phyloP scores from a whole-genome alignment of 805 yeast genomes.

The Saturnispora silvae region DNA sequence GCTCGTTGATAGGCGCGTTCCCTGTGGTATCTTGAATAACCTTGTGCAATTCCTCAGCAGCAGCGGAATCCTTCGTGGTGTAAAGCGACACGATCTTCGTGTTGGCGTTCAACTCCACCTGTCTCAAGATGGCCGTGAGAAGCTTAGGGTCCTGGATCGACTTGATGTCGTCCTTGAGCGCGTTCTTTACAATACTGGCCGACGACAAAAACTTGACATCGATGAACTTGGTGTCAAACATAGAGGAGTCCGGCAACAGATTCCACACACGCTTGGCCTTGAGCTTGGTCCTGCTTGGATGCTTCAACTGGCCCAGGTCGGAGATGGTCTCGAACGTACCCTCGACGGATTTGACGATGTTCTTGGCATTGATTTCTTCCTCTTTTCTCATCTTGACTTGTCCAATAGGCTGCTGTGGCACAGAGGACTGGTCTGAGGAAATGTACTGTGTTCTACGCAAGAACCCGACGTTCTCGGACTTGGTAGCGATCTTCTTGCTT shows the following conservation, averaged over 20 bases:
- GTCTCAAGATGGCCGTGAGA: conserved; percentile 59
- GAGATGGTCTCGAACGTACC: conserved; percentile 51
- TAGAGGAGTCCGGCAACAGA: conserved; percentile 81
- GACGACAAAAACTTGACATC: conserved; percentile 53
- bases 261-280: conserved; percentile 73
- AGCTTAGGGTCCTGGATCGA: conserved; percentile 28
- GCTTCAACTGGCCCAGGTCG: conserved; percentile 36
- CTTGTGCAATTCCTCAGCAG: conserved; percentile 26
- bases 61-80: conserved; percentile 30
- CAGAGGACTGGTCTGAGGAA: conserved; percentile 38
- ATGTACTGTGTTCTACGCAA: conserved; percentile 92
- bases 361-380: conserved; percentile 42
- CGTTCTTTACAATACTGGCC: conserved; percentile 35
- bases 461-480: conserved; percentile 35
- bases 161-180: conserved; percentile 25
- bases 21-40: conserved; percentile 37
- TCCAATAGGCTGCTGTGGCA: conserved; percentile 16
- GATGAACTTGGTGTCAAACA: conserved; percentile 69
- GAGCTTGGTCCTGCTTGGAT: conserved; percentile 67
- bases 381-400: conserved; percentile 22
- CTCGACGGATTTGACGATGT: conserved; percentile 64
- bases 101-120: conserved; percentile 59
- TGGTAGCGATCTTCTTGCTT: conserved; percentile 35
- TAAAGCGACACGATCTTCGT: conserved; percentile 64
- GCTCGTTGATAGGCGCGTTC: conserved; percentile 30